Evolutionary conservation across 352 stramenopile species (phyloP).

Genomic region (Globisporangium nodosum): DNA sequence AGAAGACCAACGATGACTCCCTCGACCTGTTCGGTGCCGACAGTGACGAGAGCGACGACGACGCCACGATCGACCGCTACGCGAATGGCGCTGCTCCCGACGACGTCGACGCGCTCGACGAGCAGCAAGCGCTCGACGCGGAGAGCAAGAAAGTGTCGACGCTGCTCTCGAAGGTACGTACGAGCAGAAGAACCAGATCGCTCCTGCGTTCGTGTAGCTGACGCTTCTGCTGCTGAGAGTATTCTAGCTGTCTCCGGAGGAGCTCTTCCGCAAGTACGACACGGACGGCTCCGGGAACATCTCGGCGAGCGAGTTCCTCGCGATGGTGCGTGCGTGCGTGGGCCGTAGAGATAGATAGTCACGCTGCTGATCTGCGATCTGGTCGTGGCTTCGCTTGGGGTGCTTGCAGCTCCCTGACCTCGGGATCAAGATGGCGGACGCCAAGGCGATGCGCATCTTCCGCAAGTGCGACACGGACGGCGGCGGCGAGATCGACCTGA

Average conservation of each 20-base stretch:
- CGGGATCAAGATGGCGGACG: constrained; percentile 81
- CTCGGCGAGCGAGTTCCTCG: constrained; percentile 88
- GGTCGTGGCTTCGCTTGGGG: not conserved
- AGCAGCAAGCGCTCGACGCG: constrained; percentile 19
- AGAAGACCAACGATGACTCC: constrained; percentile 14
- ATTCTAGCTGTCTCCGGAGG: constrained; percentile 61
- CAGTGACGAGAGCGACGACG: constrained; percentile 79
- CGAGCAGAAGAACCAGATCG: not conserved
- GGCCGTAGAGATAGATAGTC: not conserved
- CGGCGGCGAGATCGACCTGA: constrained; percentile 88
- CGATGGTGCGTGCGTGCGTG: constrained; percentile 44
- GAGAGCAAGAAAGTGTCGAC: constrained; percentile 65
- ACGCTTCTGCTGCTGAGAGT: not conserved
- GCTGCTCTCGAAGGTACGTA: constrained; percentile 52
- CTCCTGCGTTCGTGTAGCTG: not conserved
- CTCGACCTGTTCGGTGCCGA: constrained; percentile 67
- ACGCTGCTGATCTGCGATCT: not conserved
- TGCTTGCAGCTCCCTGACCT: constrained; percentile 71
- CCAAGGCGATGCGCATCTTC: constrained; percentile 91
- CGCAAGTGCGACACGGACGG: constrained; percentile 87
- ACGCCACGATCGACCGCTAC: constrained; percentile 70
- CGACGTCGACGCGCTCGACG: constrained; percentile 17
- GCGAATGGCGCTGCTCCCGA: constrained; percentile 26
- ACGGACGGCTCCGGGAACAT: constrained; percentile 87
- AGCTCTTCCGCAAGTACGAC: constrained; percentile 92